Conservation (phyloP, 2,329 filamentous ascomycete species). For the Exophiala phaeomuriformis region DNA sequence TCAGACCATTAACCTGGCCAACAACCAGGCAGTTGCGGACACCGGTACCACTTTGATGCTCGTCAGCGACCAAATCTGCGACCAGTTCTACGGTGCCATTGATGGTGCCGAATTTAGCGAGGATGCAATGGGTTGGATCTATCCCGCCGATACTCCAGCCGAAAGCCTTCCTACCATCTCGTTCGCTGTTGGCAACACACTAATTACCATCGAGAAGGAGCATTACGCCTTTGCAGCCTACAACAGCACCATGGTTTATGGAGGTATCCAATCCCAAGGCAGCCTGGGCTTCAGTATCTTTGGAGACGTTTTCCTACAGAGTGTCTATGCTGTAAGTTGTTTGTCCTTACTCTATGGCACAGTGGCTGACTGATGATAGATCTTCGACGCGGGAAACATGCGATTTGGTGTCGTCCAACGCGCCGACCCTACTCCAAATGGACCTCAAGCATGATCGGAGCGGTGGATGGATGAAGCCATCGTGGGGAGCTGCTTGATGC, state of each 20-base stretch:
- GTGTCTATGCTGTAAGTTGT: slow-evolving; percentile 52
- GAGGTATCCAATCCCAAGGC: slow-evolving; percentile 59
- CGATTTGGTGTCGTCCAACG: slow-evolving; percentile 56
- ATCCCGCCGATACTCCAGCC: slow-evolving; percentile 47
- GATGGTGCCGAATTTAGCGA: slow-evolving; percentile 52
- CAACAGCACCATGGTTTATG: slow-evolving; percentile 49
- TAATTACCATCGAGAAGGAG: slow-evolving; percentile 56
- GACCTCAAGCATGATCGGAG: background rate
- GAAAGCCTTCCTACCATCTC: slow-evolving; percentile 54
- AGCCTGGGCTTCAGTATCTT: slow-evolving; percentile 54
- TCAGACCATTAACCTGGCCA: slow-evolving; percentile 42
- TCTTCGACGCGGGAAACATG: slow-evolving; percentile 57
- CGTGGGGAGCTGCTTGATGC: background rate
- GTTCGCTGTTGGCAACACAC: slow-evolving; percentile 56
- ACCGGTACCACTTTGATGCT: slow-evolving; percentile 64
- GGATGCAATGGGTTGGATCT: slow-evolving; percentile 55
- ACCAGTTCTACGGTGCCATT: slow-evolving; percentile 58
- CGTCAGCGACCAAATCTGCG: slow-evolving; percentile 54
- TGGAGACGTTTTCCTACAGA: slow-evolving; percentile 58
- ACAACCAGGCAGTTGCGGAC: slow-evolving; percentile 63
- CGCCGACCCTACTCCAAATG: slow-evolving; percentile 31
- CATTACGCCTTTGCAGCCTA: slow-evolving; percentile 50
- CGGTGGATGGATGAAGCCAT: background rate
- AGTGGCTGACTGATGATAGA: slow-evolving; percentile 31
- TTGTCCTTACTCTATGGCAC: background rate